A percentile compares a stretch with the other conserved stretches of the same genome.
Evolutionary conservation across 257 asterid species (phyloP).

Genomic region (Nicotiana attenuata): DNA sequence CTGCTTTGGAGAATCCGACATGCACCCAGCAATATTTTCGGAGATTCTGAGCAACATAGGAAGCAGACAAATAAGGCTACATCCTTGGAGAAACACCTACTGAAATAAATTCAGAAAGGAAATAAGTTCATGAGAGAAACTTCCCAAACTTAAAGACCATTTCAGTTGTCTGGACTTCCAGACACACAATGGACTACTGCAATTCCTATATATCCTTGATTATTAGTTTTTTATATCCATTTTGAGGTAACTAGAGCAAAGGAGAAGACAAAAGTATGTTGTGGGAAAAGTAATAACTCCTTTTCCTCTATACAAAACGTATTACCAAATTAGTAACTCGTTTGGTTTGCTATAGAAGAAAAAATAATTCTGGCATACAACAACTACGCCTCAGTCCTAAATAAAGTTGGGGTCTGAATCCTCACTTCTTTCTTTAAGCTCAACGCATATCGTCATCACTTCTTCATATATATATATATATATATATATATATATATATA

Average conservation of each 20-base stretch:
- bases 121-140: neutral
- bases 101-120: too few relatives aligned
- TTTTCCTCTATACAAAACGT: neutral
- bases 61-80: neutral
- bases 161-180: neutral
- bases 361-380: too few relatives aligned
- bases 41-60: too few relatives aligned
- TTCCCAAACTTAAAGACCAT: neutral
- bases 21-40: too few relatives aligned
- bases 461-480: too few relatives aligned
- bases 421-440: too few relatives aligned
- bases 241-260: neutral
- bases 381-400: too few relatives aligned
- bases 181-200: neutral
- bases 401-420: too few relatives aligned
- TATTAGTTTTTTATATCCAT: neutral
- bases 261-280: neutral
- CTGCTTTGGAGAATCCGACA: too few relatives aligned
- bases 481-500: too few relatives aligned
- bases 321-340: neutral
- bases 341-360: neutral
- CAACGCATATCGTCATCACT: too few relatives aligned
- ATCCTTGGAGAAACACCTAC: neutral
- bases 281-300: neutral
- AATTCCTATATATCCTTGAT: too few relatives aligned